A percentile compares a stretch with the other conserved stretches of the same genome.
These are phyloP conservation scores for Hypholoma sublateritium DNA, from an alignment of 768 basidiomycete genomes.

Conservation along the genomic window DNA sequence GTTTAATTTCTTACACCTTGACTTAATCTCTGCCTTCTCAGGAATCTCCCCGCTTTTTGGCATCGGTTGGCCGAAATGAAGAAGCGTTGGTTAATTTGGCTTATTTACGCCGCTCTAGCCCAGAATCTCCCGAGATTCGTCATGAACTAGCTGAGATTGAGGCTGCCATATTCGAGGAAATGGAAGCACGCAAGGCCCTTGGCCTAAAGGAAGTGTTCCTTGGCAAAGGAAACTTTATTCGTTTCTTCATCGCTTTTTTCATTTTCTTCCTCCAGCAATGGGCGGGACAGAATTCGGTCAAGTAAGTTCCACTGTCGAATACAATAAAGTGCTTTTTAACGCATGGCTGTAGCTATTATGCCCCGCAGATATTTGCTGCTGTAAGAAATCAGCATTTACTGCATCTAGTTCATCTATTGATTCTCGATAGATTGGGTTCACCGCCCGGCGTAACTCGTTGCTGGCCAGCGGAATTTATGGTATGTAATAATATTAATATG, in stretches of 20 bases:
- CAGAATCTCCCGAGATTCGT: conserved; percentile 44
- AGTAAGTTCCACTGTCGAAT: conserved; percentile 27
- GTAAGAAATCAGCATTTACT: conserved; percentile 32
- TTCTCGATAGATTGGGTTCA: conserved; percentile 59
- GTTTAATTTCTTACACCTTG: not conserved
- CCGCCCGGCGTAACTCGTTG: conserved; percentile 55
- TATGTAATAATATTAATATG: conserved; percentile 14
- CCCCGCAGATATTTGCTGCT: conserved; percentile 70
- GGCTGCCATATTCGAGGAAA: conserved; percentile 76
- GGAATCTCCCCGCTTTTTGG: conserved; percentile 81
- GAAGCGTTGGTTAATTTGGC: conserved; percentile 63
- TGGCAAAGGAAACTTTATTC: conserved; percentile 77
- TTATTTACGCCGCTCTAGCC: conserved; percentile 51
- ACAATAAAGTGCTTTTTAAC: not conserved
- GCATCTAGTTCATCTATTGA: not conserved
- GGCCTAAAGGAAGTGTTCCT: conserved; percentile 72
- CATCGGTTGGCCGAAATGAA: conserved; percentile 54
- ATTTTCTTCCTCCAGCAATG: conserved; percentile 84
- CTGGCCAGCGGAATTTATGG: conserved; percentile 74
- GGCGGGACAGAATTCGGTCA: conserved; percentile 82
- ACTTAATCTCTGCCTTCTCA: conserved; percentile 14
- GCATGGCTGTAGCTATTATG: conserved; percentile 51
- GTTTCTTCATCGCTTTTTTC: conserved; percentile 82
- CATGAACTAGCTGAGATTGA: conserved; percentile 79
- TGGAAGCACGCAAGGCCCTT: conserved; percentile 59